Evolutionary conservation across 805 yeast species (phyloP), one percentile per base, ranked within the genome.

Genomic region (Nakazawaea pomicola): DNA sequence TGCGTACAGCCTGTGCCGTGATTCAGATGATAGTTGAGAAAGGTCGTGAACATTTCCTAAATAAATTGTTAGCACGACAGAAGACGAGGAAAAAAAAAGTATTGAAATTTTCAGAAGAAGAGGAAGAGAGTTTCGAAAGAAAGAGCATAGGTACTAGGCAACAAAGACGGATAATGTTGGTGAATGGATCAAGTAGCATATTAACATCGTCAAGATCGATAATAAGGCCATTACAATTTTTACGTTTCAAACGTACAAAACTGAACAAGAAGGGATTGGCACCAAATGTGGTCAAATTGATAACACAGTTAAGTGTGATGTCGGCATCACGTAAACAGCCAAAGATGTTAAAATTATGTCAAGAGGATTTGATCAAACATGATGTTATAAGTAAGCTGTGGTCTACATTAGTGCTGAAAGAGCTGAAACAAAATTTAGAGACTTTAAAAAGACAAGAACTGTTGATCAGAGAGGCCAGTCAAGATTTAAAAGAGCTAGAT

Each of bases 251-350:
- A 50, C 67, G 80, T 52, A 72, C 77, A 9, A 66, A 64, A 41
- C 35, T 30, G 35, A 50, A 59, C 15, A 60, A 65, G 45, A 62
- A 63, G 11, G 47, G 57, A 2, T 58, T 66, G 42, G 58, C 70
- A 20, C 68, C 82, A 20, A 68, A 24, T 24, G 43, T 37, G 12
- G 36, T 32, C 14, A 43, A 33, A 17, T 29, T 58, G 20, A 59
- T 58, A 21, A 60, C 67, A 37, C 83, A 80, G 64, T 72, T 91
- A 47, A 82, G 95, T 30, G 95, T 91, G 17, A 60, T 90, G 51
- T 78, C 93, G 10, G 96, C 95, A 6, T 75, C 83, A 44, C 80
- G 89, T 67, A 91, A 89, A 61, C 90, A 82, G 61, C 99, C 99
- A 34, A 77, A 80, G 51, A 66, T 87, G 52, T 61, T 93, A 48